Conservation (phyloP, 2,329 filamentous ascomycete genomes). For the Aspergillus ochraceus region DNA sequence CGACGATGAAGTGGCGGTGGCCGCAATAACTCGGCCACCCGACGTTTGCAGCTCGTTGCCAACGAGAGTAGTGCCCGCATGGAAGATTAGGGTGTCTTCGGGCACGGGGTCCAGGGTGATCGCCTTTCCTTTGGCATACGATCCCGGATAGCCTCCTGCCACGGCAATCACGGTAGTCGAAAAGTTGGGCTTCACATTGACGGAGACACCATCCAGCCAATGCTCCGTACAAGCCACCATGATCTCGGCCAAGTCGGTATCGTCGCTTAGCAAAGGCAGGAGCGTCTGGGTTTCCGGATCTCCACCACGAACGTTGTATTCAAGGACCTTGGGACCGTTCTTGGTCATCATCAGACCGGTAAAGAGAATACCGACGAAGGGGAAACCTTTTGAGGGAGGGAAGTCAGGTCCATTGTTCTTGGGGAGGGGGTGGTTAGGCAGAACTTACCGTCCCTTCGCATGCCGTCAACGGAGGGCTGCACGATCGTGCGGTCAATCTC, state of each 20-base stretch:
- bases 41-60: constrained; percentile 69
- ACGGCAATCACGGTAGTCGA: constrained; percentile 93
- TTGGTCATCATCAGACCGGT: constrained; percentile 87
- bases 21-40: constrained; percentile 89
- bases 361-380: constrained; percentile 47
- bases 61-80: constrained; percentile 77
- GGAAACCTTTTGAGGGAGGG: constrained; percentile 29
- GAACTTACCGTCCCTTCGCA: constrained; percentile 71
- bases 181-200: constrained; percentile 69
- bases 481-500: constrained; percentile 78
- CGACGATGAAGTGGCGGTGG: constrained; percentile 74
- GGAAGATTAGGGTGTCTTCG: constrained; percentile 74
- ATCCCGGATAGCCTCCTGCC: constrained; percentile 84
- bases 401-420: neutral
- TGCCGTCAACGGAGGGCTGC: constrained; percentile 85
- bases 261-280: constrained; percentile 70
- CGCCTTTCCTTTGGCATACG: constrained; percentile 75
- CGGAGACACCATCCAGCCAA: constrained; percentile 67
- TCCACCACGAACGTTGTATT: constrained; percentile 92
- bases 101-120: constrained; percentile 58
- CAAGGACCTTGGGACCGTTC: constrained; percentile 75
- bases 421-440: neutral
- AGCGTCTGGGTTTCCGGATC: constrained; percentile 91
- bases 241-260: constrained; percentile 82
- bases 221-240: constrained; percentile 82